A percentile compares a stretch with the other conserved stretches of the same genome.
Evolutionary conservation across 176 grass and related monocot species (phyloP).

Genomic region (Panicum miliaceum): DNA sequence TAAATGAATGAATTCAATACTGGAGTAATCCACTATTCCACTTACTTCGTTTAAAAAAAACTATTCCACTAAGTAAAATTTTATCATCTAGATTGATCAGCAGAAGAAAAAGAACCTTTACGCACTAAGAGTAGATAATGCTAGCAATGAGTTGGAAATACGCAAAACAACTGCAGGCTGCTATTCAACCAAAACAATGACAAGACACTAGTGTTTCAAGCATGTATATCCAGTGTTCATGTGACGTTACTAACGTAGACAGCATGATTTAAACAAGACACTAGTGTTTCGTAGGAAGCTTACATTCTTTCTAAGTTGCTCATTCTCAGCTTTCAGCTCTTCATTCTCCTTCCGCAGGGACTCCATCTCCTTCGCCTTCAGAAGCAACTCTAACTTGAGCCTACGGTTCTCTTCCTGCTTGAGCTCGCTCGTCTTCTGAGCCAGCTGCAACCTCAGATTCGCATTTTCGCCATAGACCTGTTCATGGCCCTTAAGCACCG

Average conservation of each 20-base stretch:
- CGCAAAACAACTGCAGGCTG: background rate
- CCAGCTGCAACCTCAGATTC: conserved; percentile 26
- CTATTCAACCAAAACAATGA: background rate
- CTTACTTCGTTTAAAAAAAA: too few species aligned
- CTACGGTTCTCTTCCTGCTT: conserved; percentile 14
- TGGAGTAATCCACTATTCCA: too few species aligned
- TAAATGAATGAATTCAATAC: background rate
- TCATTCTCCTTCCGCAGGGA: background rate
- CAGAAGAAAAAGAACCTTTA: background rate
- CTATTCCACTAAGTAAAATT: too few species aligned
- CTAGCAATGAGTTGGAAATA: background rate
- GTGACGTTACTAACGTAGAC: background rate
- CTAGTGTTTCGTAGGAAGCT: background rate
- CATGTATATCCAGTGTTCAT: background rate
- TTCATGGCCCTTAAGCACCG: background rate
- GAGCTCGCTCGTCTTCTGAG: background rate
- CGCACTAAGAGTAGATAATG: background rate
- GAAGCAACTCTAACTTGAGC: conserved; percentile 24
- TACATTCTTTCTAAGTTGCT: conserved; percentile 31
- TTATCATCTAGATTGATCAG: background rate
- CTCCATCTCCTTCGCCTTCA: conserved; percentile 15
- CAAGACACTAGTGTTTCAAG: background rate
- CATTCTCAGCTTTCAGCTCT: conserved; percentile 35
- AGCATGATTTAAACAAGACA: background rate
- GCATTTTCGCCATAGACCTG: background rate